These are phyloP conservation scores for Boletales sp. DNA, from an alignment of 768 basidiomycete genomes.

Conservation along the genomic window DNA sequence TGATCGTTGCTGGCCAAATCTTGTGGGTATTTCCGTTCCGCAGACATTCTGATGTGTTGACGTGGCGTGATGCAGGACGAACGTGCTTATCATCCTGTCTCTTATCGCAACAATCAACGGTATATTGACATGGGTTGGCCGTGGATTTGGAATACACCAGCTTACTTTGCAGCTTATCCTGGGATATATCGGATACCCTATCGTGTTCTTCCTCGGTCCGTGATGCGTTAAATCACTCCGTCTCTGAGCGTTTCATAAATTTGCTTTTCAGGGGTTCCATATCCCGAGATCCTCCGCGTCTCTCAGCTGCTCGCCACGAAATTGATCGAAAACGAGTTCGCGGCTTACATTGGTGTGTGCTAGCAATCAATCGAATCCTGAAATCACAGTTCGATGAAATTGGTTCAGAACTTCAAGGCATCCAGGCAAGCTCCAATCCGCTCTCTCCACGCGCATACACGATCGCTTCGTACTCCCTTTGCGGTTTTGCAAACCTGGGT, in stretches of 20 bases:
- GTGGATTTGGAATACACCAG: conserved; percentile 76
- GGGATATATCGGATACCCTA: conserved; percentile 85
- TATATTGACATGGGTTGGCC: conserved; percentile 84
- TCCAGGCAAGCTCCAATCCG: conserved; percentile 48
- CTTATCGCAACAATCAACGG: conserved; percentile 82
- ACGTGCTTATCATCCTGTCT: conserved; percentile 81
- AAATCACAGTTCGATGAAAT: neutral
- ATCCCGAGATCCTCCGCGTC: conserved; percentile 75
- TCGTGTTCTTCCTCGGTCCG: conserved; percentile 69
- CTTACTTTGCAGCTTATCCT: conserved; percentile 83
- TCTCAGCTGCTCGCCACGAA: conserved; percentile 82
- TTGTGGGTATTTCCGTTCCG: conserved; percentile 43
- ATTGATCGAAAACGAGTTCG: conserved; percentile 84
- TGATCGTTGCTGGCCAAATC: conserved; percentile 85
- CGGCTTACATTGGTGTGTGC: conserved; percentile 54
- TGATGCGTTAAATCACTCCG: neutral
- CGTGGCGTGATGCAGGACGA: conserved; percentile 45
- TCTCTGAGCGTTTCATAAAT: conserved; percentile 2
- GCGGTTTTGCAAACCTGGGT: conserved; percentile 87
- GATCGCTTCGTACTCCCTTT: conserved; percentile 83
- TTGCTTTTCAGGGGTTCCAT: conserved; percentile 57
- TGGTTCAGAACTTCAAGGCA: conserved; percentile 34
- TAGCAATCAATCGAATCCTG: neutral
- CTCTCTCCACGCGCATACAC: conserved; percentile 73
- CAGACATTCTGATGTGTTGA: conserved; percentile 7